These are phyloP conservation scores for Peronospora farinosa DNA, from an alignment of 352 stramenopile species.

Conservation along the genomic window DNA sequence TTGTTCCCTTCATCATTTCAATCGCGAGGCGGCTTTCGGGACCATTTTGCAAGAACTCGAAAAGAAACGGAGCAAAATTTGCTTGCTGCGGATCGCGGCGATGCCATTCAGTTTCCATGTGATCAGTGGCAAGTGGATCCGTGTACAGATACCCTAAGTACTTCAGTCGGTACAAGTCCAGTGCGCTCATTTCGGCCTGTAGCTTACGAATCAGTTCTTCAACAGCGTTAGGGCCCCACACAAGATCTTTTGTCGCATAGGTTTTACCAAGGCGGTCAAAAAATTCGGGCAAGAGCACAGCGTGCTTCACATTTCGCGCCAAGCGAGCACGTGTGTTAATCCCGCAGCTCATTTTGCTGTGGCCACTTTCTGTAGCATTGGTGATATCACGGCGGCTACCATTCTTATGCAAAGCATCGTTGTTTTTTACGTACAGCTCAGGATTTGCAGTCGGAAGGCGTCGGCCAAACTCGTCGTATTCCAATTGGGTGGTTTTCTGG, in stretches of 20 bases:
- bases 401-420: constrained; percentile 41
- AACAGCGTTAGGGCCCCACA: constrained; percentile 65
- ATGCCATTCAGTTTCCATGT: constrained; percentile 39
- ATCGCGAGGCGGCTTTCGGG: constrained; percentile 55
- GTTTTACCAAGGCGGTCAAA: constrained; percentile 78
- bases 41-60: constrained; percentile 67
- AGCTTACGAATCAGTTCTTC: constrained; percentile 73
- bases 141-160: constrained; percentile 81
- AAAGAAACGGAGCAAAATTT: constrained; percentile 58
- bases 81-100: constrained; percentile 33
- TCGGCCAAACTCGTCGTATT: constrained; percentile 83
- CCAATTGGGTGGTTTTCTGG: constrained; percentile 57
- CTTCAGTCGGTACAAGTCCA: constrained; percentile 75
- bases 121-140: constrained; percentile 60
- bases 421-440: constrained; percentile 38
- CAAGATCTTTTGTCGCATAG: constrained; percentile 71
- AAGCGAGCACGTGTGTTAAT: constrained; percentile 71
- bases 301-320: constrained; percentile 71
- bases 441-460: constrained; percentile 49
- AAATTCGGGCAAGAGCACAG: constrained; percentile 81
- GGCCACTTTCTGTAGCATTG: constrained; percentile 62
- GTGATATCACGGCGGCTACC: constrained; percentile 45
- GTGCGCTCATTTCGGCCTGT: constrained; percentile 56
- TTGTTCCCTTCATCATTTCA: constrained; percentile 68
- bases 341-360: constrained; percentile 61